Conservation (phyloP, 768 basidiomycete species). For the Suillus weaverae region DNA sequence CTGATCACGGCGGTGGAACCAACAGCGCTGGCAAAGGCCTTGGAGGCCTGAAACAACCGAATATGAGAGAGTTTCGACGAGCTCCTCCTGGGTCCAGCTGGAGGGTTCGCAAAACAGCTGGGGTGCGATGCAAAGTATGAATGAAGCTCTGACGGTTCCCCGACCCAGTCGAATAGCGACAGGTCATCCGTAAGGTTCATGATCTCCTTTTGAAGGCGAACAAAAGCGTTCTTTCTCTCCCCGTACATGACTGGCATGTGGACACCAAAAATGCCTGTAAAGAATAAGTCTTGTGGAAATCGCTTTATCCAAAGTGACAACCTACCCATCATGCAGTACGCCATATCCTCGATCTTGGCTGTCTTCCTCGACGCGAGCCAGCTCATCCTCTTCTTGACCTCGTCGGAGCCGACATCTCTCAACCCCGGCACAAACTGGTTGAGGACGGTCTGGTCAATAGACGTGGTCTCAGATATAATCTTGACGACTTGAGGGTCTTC, state of each 20-base stretch:
- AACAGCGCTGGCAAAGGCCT: conserved; percentile 14
- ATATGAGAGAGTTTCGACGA: conserved; percentile 5
- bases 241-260: conserved; percentile 31
- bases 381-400: conserved; percentile 25
- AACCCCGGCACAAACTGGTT: conserved; percentile 25
- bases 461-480: conserved; percentile 13
- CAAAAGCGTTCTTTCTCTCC: conserved; percentile 22
- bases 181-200: conserved; percentile 29
- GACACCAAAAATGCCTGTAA: conserved; percentile 26
- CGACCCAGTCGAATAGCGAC: conserved; percentile 29
- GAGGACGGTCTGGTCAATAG: conserved; percentile 20
- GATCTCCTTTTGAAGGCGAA: conserved; percentile 29
- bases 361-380: conserved; percentile 32
- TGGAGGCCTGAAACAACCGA: neutral
- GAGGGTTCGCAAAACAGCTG: conserved; percentile 17
- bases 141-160: conserved; percentile 24
- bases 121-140: conserved; percentile 27
- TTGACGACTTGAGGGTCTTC: conserved; percentile 21
- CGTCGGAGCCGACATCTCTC: conserved; percentile 5
- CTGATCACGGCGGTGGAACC: conserved; percentile 13
- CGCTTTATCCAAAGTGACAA: conserved; percentile 9
- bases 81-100: neutral
- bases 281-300: neutral
- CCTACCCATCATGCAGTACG: conserved; percentile 26
- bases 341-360: conserved; percentile 29